Evolutionary conservation across 768 basidiomycete species (phyloP), one percentile per base, ranked within the genome.

Genomic region (Hericium rajendrae): DNA sequence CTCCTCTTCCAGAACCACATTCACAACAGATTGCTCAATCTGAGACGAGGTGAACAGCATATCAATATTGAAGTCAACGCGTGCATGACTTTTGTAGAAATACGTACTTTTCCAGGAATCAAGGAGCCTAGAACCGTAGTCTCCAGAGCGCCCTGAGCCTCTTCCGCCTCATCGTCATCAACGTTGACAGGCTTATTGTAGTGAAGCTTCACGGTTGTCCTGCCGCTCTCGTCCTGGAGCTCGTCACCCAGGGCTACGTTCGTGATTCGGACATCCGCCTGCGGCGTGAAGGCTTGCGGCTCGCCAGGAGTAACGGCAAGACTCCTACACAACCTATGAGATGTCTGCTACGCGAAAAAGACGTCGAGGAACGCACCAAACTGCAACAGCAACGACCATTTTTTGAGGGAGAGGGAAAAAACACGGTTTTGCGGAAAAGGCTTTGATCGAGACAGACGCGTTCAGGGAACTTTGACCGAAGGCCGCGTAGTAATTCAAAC

Each of bases 231-330:
- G 68, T 91, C 85, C 40, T 71, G 75, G 57, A 94, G 73, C 63
- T 81, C 77, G 57, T 90, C 86, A 54, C 87, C 86, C 52, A 94
- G 81, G 2, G 91, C 81, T 48, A 85, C 83, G 68, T 92, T 93
- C 67, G 89, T 91, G 66, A 97, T 80, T 66, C 79, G 78, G 67
- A 94, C 72, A 71, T 89, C 86, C 38, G 78, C 78, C 55, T 80
- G 79, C 57, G 87, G 81, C 22, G 76, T 66, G 67, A 93, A 62
- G 53, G 75, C 72, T 66, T 82, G 72, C 59, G 77, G 71, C 63
- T 86, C 70, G 57, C 82, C 84, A 15, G 85, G 83, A 26, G 73
- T 71, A 49, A 90, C 69, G 51, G 73, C 74, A 22, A 79, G 64
- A 69, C 84, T 85, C 88, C 88, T 91, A 32, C 28, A 10, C 53